A percentile compares a stretch with the other conserved stretches of the same genome.
Evolutionary conservation across 768 basidiomycete species (phyloP).

Genomic region (Phanerochaete sordida): DNA sequence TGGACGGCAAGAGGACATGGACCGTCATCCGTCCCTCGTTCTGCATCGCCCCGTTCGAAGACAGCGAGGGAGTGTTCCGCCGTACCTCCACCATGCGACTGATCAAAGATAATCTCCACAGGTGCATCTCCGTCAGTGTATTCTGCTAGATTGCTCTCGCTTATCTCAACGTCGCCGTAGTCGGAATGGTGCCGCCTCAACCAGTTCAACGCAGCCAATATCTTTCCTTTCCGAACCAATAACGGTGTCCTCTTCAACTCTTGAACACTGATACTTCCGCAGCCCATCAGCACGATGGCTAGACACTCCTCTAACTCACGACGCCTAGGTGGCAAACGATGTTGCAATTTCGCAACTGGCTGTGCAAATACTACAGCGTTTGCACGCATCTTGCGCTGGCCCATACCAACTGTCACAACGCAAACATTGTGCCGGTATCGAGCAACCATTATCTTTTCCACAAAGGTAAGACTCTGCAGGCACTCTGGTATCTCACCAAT

Average conservation of each 20-base stretch:
- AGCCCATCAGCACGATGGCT: conserved; percentile 30
- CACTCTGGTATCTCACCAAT: conserved; percentile 14
- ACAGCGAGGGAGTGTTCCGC: background rate
- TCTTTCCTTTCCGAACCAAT: conserved; percentile 17
- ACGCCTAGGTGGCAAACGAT: conserved; percentile 10
- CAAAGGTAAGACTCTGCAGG: conserved; percentile 8
- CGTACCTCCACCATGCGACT: background rate
- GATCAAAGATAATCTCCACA: background rate
- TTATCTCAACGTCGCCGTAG: conserved; percentile 1
- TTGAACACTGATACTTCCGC: conserved; percentile 19
- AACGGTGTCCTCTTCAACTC: conserved; percentile 24
- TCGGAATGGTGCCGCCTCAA: conserved; percentile 14
- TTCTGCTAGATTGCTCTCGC: background rate
- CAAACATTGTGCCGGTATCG: conserved; percentile 22
- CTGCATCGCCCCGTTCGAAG: background rate
- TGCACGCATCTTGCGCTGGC: conserved; percentile 17
- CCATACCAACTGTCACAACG: conserved; percentile 29
- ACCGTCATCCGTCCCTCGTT: conserved; percentile 17
- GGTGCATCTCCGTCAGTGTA: conserved; percentile 19
- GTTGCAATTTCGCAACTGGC: conserved; percentile 9
- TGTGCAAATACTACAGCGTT: conserved; percentile 16
- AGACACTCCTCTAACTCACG: conserved; percentile 18
- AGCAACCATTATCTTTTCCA: conserved; percentile 14
- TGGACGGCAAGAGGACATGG: conserved; percentile 36
- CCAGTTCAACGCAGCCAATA: conserved; percentile 18